These are phyloP conservation scores for Fraxinus quadrangulata DNA, from an alignment of 257 asterid genomes.

Conservation along the genomic window DNA sequence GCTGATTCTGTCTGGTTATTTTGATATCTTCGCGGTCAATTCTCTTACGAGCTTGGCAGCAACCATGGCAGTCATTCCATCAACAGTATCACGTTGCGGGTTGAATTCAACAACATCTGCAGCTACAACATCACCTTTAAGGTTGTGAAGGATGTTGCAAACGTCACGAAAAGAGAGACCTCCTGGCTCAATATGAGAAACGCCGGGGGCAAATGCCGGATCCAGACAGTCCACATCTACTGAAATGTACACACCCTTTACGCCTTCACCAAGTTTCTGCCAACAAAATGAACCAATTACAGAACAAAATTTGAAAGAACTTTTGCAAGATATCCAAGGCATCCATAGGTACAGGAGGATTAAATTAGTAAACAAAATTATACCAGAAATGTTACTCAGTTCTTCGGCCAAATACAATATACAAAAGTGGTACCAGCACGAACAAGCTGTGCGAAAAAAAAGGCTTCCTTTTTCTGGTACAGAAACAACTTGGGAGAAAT, in stretches of 20 bases:
- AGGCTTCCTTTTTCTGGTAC: too few species aligned
- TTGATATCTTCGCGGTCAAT: conserved; percentile 88
- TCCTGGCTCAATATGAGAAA: conserved; percentile 97
- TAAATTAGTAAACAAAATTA: background rate
- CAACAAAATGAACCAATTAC: background rate
- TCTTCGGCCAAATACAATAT: too few species aligned
- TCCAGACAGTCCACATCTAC: conserved; percentile 88
- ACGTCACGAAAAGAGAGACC: conserved; percentile 98
- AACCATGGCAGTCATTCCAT: conserved; percentile 99
- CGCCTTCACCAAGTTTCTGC: conserved; percentile 98
- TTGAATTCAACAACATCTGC: conserved; percentile 99
- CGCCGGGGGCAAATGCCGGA: conserved; percentile 99
- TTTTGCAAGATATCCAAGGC: background rate
- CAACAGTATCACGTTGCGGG: conserved; percentile 96
- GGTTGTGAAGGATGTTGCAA: conserved; percentile 89
- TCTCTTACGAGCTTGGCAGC: conserved; percentile 94
- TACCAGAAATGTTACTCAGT: background rate
- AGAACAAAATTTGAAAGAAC: conserved; percentile 12
- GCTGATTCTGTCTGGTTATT: conserved; percentile 35
- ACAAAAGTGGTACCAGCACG: too few species aligned
- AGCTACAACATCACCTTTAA: conserved; percentile 83
- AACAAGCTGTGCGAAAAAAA: too few species aligned
- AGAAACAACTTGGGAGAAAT: too few species aligned
- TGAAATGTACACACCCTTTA: conserved; percentile 90
- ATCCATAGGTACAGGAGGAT: background rate